phyloP scores from a whole-genome alignment of 768 basidiomycete species.

The Agaricus subrufescens region DNA sequence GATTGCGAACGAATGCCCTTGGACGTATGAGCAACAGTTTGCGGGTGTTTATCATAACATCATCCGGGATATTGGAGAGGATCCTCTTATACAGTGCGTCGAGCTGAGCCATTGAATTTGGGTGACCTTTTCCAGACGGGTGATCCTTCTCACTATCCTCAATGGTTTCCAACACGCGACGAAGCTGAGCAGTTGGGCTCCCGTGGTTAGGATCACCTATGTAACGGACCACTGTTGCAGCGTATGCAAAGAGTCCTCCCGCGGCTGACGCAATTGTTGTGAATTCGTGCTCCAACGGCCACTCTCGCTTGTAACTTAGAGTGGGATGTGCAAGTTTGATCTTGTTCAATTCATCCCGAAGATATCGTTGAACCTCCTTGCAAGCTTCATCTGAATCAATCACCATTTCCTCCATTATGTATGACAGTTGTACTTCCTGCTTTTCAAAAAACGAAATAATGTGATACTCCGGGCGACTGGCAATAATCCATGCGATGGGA shows the following conservation, averaged over 20 bases:
- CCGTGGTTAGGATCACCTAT: constrained; percentile 10
- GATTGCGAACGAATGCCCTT: too few species aligned
- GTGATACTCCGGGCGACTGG: too few species aligned
- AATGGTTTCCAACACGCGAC: neutral
- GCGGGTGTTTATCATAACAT: neutral
- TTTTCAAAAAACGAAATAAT: too few species aligned
- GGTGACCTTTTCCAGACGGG: neutral
- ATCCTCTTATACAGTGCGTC: neutral
- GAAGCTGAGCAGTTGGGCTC: neutral
- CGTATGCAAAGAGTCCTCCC: constrained; percentile 22
- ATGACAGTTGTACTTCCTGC: too few species aligned
- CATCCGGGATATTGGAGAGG: neutral
- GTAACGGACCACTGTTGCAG: constrained; percentile 17
- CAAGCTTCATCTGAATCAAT: too few species aligned
- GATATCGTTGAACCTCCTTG: too few species aligned
- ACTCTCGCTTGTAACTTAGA: too few species aligned
- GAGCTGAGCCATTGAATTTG: neutral
- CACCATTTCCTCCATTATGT: too few species aligned
- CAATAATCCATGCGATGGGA: too few species aligned
- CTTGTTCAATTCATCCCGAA: too few species aligned
- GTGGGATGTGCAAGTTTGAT: too few species aligned
- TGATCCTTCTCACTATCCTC: neutral
- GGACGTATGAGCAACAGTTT: neutral
- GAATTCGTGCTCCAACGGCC: neutral
- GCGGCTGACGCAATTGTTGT: constrained; percentile 15